A percentile compares a stretch with the other conserved stretches of the same genome.
Conservation (phyloP, 805 yeast genomes). For the Candida insectalens region DNA sequence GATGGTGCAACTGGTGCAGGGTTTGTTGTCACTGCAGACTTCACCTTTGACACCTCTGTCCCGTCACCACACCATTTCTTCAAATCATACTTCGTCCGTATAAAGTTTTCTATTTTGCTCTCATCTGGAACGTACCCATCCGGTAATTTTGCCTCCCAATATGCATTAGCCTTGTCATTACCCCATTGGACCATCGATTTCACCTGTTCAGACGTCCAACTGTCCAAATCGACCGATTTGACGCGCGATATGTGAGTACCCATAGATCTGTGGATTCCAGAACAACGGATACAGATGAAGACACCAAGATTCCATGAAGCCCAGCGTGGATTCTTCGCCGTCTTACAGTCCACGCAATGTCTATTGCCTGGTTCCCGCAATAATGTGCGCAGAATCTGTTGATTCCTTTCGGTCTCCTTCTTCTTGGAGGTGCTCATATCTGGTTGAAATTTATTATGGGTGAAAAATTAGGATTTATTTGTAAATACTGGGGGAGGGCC, state of each 20-base stretch:
- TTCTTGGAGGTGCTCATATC: slow-evolving; percentile 1
- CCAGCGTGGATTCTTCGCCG: slow-evolving; percentile 88
- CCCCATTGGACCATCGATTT: slow-evolving; percentile 81
- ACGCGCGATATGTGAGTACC: slow-evolving; percentile 94
- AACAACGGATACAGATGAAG: slow-evolving; percentile 87
- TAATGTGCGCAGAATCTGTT: slow-evolving; percentile 62
- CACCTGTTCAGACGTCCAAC: slow-evolving; percentile 93
- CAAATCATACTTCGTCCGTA: slow-evolving; percentile 84
- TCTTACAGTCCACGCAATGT: slow-evolving; percentile 84
- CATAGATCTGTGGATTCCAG: slow-evolving; percentile 91
- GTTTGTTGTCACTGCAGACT: slow-evolving; percentile 3
- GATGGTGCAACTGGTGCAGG: neutral
- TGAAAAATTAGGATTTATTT: too few relatives aligned
- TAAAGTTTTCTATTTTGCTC: slow-evolving; percentile 77
- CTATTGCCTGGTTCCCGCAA: slow-evolving; percentile 71
- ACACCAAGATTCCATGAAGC: slow-evolving; percentile 95
- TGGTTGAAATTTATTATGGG: too few relatives aligned
- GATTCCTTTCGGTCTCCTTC: slow-evolving; percentile 37
- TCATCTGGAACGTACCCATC: slow-evolving; percentile 68
- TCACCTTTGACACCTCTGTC: slow-evolving; percentile 32
- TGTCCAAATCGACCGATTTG: slow-evolving; percentile 87
- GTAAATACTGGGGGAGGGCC: neutral
- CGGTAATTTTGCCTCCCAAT: slow-evolving; percentile 80
- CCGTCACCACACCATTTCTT: slow-evolving; percentile 69
- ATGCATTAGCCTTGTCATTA: slow-evolving; percentile 64